phyloP scores from a whole-genome alignment of 2,329 filamentous ascomycete species.

The Raffaelea ambrosiae region DNA sequence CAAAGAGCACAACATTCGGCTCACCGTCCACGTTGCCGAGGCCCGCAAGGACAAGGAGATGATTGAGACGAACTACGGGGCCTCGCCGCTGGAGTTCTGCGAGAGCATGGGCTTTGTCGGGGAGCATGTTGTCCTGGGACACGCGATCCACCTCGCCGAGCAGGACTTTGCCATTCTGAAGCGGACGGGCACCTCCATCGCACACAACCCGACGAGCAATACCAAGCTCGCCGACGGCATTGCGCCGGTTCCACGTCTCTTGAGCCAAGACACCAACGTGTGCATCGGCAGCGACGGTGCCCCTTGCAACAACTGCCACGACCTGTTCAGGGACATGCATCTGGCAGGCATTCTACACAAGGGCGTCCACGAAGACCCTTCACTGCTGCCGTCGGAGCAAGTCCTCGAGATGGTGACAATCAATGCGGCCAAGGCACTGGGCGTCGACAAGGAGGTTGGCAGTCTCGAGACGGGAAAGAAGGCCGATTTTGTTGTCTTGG shows the following conservation, averaged over 20 bases:
- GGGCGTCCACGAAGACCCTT: constrained; percentile 14
- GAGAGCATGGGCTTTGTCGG: neutral
- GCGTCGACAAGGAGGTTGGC: constrained; percentile 29
- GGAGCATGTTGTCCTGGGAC: constrained; percentile 1
- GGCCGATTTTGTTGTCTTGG: constrained; percentile 35
- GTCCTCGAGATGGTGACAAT: constrained; percentile 28
- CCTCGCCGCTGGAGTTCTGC: neutral
- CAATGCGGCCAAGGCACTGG: constrained; percentile 30
- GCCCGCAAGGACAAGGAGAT: neutral
- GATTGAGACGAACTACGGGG: neutral
- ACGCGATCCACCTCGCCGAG: constrained; percentile 2
- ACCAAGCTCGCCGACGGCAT: constrained; percentile 4
- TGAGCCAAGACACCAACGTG: constrained; percentile 17
- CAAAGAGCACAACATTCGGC: neutral
- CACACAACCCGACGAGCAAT: constrained; percentile 5
- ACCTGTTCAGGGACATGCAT: constrained; percentile 17
- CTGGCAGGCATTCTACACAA: constrained; percentile 15
- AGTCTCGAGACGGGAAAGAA: constrained; percentile 30
- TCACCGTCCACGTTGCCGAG: constrained; percentile 1
- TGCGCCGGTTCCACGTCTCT: constrained; percentile 8
- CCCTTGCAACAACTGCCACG: constrained; percentile 13
- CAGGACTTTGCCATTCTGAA: neutral
- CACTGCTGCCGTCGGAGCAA: constrained; percentile 9
- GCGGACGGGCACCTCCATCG: neutral
- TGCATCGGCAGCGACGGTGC: constrained; percentile 21